Percentiles rank a stretch among this genome's conserved stretches.
Conservation (phyloP, 2,329 filamentous ascomycete genomes). For the Stenocarpella maydis region DNA sequence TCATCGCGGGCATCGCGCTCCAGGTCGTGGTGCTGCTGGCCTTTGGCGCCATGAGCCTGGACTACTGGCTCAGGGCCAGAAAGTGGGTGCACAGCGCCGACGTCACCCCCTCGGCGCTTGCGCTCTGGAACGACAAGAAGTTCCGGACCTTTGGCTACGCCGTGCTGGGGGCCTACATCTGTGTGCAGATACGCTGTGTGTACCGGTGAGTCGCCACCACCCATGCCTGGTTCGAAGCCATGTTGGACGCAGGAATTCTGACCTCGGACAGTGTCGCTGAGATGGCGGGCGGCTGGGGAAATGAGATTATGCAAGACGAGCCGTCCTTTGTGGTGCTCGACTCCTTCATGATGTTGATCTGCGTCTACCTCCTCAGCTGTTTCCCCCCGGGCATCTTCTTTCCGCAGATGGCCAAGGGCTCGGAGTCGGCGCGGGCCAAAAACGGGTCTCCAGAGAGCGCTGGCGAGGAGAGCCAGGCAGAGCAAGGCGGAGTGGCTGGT, state of each 20-base stretch:
- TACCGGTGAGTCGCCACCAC: slow-evolving; percentile 54
- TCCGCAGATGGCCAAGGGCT: slow-evolving; percentile 57
- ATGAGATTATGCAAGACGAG: slow-evolving; percentile 70
- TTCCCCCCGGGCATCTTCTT: slow-evolving; percentile 65
- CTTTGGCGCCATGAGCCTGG: slow-evolving; percentile 54
- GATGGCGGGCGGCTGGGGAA: slow-evolving; percentile 71
- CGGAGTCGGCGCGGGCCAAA: slow-evolving; percentile 34
- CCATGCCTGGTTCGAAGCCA: too few species aligned
- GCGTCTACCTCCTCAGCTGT: slow-evolving; percentile 56
- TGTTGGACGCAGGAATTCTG: neutral
- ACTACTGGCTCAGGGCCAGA: slow-evolving; percentile 55
- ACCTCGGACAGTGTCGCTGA: slow-evolving; percentile 60
- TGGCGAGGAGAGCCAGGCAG: slow-evolving; percentile 39
- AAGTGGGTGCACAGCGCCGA: slow-evolving; percentile 48
- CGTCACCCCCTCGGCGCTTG: slow-evolving; percentile 43
- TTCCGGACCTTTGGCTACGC: slow-evolving; percentile 55
- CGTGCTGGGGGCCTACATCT: slow-evolving; percentile 54
- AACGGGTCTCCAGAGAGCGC: slow-evolving; percentile 35
- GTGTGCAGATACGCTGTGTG: slow-evolving; percentile 60
- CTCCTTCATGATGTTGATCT: slow-evolving; percentile 59
- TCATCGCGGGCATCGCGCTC: slow-evolving; percentile 62
- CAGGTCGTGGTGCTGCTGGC: slow-evolving; percentile 59
- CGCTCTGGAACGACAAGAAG: slow-evolving; percentile 52
- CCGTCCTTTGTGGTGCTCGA: slow-evolving; percentile 67
- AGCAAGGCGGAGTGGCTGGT: slow-evolving; percentile 34